Percentiles rank a stretch among this genome's conserved stretches.
Evolutionary conservation across 192 early-diverging fungal genomes (phyloP).

Genomic region (Bifiguratus adelaidae): DNA sequence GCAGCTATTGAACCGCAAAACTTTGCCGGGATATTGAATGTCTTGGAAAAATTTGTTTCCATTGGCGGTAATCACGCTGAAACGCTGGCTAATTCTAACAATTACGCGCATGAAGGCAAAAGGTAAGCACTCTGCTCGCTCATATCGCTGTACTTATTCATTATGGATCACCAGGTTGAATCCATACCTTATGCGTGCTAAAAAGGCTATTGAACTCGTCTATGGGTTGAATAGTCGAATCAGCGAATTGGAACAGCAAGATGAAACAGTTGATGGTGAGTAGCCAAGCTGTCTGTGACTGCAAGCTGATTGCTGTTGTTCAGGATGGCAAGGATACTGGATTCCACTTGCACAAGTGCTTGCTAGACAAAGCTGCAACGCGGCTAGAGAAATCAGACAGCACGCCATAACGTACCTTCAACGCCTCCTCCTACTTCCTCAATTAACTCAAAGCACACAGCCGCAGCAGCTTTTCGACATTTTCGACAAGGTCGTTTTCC

Average conservation of each 20-base stretch:
- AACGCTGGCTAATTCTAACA: no score
- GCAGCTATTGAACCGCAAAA: slow-evolving; percentile 42
- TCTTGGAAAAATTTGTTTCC: slow-evolving; percentile 55
- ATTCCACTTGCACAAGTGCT: slow-evolving; percentile 64
- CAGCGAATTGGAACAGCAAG: slow-evolving; percentile 36
- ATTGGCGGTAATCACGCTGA: no score
- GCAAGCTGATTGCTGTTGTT: slow-evolving; percentile 20
- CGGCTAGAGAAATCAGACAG: slow-evolving; percentile 70
- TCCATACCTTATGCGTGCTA: slow-evolving; percentile 44
- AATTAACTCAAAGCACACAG: slow-evolving; percentile 27
- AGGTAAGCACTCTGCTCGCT: no score
- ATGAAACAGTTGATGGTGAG: no score
- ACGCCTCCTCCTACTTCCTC: slow-evolving; percentile 53
- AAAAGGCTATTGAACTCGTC: slow-evolving; percentile 55
- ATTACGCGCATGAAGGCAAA: no score
- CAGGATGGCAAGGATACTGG: slow-evolving; percentile 70
- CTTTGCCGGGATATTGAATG: slow-evolving; percentile 65
- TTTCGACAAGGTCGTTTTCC: slow-evolving; percentile 85
- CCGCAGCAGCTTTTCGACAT: slow-evolving; percentile 42
- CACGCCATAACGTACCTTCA: slow-evolving; percentile 75
- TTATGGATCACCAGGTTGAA: no score
- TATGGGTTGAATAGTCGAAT: slow-evolving; percentile 38
- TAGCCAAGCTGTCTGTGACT: not conserved
- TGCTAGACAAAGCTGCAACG: slow-evolving; percentile 64
- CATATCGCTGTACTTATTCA: no score